Evolutionary conservation across 2,329 filamentous ascomycete species (phyloP), one percentile per base, ranked within the genome.

Genomic region (Stenocarpella maydis): DNA sequence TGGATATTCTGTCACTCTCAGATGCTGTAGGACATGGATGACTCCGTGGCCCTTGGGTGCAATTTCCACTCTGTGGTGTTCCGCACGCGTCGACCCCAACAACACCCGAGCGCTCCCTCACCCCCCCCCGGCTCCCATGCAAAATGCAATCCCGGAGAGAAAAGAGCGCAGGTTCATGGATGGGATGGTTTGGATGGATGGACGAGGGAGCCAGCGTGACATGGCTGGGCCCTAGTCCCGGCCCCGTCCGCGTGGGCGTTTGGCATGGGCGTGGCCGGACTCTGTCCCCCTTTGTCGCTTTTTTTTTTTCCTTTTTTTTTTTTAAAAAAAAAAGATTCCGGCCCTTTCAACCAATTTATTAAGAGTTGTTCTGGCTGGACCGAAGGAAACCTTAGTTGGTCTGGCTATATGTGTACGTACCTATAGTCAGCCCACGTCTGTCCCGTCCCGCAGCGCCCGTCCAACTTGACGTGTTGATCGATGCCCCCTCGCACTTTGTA

Each of bases 211-310:
- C 41, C 39, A 9, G 41, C 28, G 55, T 61, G 41, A 61, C 26
- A 47, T 61, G 58, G 47, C 58, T 34, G 58, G 58, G 41, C 58
- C 58, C 58, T 61, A 61, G 58, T 34, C 58, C 58, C 55, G 55
- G 55, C 55, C 39, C 55, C 39, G 55, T 61, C 55, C 55, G 55
- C 55, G 55, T 61, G n/a, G n/a, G n/a, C n/a, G n/a, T n/a, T n/a
- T n/a, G n/a, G n/a, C n/a, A n/a, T n/a, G 41, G 39, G 54, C 54
- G 54, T 28, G 37, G 54, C 37, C 39, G 55, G 55, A 26, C 41
- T 43, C 45, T 45, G 37, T 43, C 39, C 41, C 55, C 39, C 53
- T 58, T 41, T 34, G 53, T 61, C 34, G 58, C 41, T 19, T 17
- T 41, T 45, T 61, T 41, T n/a, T n/a, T n/a, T n/a, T n/a, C n/a